phyloP scores from a whole-genome alignment of 805 yeast species.

The Hanseniaspora lindneri region DNA sequence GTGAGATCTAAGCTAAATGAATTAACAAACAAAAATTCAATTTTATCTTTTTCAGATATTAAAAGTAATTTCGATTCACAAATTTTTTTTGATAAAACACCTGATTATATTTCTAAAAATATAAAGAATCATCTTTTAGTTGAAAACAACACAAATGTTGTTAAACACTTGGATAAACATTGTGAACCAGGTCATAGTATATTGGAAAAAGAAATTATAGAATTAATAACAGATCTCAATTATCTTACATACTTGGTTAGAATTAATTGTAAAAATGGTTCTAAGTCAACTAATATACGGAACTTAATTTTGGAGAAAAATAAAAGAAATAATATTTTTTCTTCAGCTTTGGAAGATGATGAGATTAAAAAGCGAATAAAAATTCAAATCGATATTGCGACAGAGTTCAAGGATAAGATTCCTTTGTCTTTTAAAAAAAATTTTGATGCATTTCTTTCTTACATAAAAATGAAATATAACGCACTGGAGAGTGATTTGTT shows the following conservation, averaged over 20 bases:
- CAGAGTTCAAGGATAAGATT: neutral
- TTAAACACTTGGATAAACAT: neutral
- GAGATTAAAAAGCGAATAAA: neutral
- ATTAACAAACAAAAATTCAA: neutral
- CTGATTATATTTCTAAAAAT: neutral
- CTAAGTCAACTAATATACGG: neutral
- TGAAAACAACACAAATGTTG: no score
- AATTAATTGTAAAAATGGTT: neutral
- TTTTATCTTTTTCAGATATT: neutral
- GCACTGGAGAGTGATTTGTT: neutral
- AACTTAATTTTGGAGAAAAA: slow-evolving; percentile 1
- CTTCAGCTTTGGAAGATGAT: neutral
- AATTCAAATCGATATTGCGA: neutral
- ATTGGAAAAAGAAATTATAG: neutral
- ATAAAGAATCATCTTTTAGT: neutral
- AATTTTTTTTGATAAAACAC: neutral
- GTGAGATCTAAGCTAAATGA: neutral
- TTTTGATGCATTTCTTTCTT: neutral
- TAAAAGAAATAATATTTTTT: slow-evolving; percentile 1
- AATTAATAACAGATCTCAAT: slow-evolving; percentile 4
- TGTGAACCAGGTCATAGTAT: neutral
- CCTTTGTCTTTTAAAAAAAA: neutral
- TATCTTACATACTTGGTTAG: neutral
- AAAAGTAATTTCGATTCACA: neutral
- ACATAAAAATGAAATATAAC: neutral